Percentiles rank a stretch among this genome's conserved stretches.
These are phyloP conservation scores for Hypomontagnella monticulosa DNA, from an alignment of 495 filamentous ascomycete species.

Conservation along the genomic window DNA sequence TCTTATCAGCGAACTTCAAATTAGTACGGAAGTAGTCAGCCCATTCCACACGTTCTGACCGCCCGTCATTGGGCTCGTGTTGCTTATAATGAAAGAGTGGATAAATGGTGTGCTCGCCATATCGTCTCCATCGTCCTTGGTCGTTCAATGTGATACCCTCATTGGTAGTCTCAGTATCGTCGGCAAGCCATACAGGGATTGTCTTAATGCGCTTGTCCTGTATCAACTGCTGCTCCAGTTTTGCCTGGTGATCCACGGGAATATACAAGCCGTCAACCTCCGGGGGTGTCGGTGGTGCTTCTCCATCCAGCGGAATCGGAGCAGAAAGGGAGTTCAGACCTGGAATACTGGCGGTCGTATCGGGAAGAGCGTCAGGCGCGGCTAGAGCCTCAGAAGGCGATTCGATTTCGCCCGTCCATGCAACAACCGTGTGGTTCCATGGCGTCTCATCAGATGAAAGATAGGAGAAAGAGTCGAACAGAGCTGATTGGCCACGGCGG, in stretches of 20 bases:
- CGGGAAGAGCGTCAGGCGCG: slow-evolving; percentile 53
- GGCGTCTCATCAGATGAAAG: slow-evolving; percentile 76
- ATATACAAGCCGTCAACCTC: slow-evolving; percentile 72
- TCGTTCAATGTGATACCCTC: slow-evolving; percentile 76
- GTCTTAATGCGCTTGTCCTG: slow-evolving; percentile 72
- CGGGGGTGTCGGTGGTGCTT: slow-evolving; percentile 62
- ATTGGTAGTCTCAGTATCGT: slow-evolving; percentile 69
- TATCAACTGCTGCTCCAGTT: slow-evolving; percentile 73
- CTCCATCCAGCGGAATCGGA: slow-evolving; percentile 74
- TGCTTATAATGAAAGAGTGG: slow-evolving; percentile 93
- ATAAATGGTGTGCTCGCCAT: slow-evolving; percentile 89
- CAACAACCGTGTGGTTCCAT: slow-evolving; percentile 89
- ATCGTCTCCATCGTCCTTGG: slow-evolving; percentile 83
- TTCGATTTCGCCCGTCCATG: slow-evolving; percentile 92
- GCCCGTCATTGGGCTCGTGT: slow-evolving; percentile 85
- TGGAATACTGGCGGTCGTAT: slow-evolving; percentile 52
- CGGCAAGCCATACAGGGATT: slow-evolving; percentile 84
- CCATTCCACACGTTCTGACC: slow-evolving; percentile 83
- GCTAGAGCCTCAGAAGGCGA: slow-evolving; percentile 53
- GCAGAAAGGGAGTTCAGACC: slow-evolving; percentile 70
- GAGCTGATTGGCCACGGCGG: slow-evolving; percentile 83
- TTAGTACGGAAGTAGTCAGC: slow-evolving; percentile 89
- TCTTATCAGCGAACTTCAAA: slow-evolving; percentile 85
- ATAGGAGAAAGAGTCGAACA: slow-evolving; percentile 88
- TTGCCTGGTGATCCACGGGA: slow-evolving; percentile 68